phyloP scores from a whole-genome alignment of 208 protist genomes.

The Leishmania aethiopica region DNA sequence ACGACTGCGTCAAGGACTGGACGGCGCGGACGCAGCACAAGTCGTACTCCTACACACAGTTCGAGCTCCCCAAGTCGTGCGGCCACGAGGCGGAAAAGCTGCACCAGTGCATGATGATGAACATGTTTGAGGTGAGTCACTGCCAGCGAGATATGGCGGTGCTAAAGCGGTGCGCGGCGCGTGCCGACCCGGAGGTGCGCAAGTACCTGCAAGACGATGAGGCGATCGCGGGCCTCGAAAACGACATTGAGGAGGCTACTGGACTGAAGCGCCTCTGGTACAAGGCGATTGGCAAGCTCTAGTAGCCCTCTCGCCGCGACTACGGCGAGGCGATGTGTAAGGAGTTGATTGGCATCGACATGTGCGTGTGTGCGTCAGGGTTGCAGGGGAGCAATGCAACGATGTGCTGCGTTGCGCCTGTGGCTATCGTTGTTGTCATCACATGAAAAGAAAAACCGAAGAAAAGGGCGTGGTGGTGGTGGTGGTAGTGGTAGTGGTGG shows the following conservation, averaged over 20 bases:
- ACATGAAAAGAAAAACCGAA: not conserved
- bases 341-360: not conserved
- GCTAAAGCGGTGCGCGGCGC: constrained; percentile 77
- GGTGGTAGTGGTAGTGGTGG: too few species aligned
- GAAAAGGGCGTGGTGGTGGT: not conserved
- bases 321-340: not conserved
- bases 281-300: constrained; percentile 84
- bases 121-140: constrained; percentile 81
- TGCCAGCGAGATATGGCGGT: constrained; percentile 75
- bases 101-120: constrained; percentile 92
- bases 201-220: constrained; percentile 60
- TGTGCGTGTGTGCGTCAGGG: not conserved
- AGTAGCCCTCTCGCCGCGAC: constrained; percentile 8
- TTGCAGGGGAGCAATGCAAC: not conserved
- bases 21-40: constrained; percentile 39
- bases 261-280: constrained; percentile 75
- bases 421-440: not conserved
- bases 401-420: not conserved
- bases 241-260: constrained; percentile 56
- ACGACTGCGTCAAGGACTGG: constrained; percentile 85
- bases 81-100: constrained; percentile 74
- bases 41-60: constrained; percentile 65
- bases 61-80: constrained; percentile 59
- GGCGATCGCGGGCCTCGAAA: constrained; percentile 38
- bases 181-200: constrained; percentile 53